Percentiles rank a stretch among this genome's conserved stretches.
phyloP scores from a whole-genome alignment of 345 rosid species.

The Geranium brycei region DNA sequence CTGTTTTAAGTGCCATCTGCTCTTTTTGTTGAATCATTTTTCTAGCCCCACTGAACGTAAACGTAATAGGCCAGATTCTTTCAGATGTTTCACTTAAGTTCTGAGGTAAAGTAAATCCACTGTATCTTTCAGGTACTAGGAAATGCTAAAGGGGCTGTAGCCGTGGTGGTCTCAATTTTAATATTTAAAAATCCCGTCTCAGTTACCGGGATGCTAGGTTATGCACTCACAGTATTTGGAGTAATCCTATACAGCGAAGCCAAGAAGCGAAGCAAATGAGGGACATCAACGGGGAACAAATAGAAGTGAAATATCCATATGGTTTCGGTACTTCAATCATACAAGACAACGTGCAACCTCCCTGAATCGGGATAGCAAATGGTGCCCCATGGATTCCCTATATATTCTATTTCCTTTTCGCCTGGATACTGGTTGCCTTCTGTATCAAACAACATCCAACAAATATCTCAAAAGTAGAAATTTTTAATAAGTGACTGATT shows the following conservation, averaged over 20 bases:
- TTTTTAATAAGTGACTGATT: background rate
- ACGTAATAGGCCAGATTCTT: too few relatives aligned
- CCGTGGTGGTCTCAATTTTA: constrained; percentile 89
- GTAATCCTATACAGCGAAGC: constrained; percentile 95
- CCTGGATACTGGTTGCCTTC: too few relatives aligned
- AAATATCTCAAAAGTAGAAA: background rate
- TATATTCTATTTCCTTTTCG: background rate
- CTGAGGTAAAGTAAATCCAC: background rate
- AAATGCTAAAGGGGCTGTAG: constrained; percentile 98
- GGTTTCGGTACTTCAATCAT: background rate
- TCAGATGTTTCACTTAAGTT: background rate
- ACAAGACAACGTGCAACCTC: background rate
- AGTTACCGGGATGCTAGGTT: constrained; percentile 97
- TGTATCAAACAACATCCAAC: too few relatives aligned
- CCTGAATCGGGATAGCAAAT: background rate
- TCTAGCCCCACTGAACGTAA: background rate
- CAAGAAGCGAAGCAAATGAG: constrained; percentile 83
- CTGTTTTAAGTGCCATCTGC: too few relatives aligned
- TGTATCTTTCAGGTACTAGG: constrained; percentile 66
- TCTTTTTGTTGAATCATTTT: background rate
- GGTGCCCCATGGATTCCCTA: background rate
- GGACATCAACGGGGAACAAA: too few relatives aligned
- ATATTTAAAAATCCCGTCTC: constrained; percentile 94
- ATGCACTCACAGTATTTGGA: constrained; percentile 73
- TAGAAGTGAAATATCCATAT: too few relatives aligned